Conservation (phyloP, 2,329 filamentous ascomycete genomes). For the Onygena corvina region DNA sequence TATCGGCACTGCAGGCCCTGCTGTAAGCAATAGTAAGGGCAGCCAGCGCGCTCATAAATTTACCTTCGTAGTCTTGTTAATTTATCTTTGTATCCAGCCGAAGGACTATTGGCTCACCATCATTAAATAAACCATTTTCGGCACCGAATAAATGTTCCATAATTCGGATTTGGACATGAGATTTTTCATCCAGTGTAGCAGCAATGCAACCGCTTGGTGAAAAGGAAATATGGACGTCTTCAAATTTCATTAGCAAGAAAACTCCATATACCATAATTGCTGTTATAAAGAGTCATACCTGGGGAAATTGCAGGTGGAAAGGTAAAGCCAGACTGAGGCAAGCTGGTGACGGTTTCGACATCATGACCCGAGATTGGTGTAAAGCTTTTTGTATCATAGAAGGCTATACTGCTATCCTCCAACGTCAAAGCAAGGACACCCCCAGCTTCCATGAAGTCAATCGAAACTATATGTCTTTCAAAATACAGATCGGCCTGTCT, state of each 20-base stretch:
- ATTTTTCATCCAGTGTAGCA: constrained; percentile 29
- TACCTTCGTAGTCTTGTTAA: constrained; percentile 20
- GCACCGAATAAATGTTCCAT: constrained; percentile 33
- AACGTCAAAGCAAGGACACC: constrained; percentile 61
- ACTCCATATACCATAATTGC: neutral
- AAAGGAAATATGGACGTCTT: constrained; percentile 30
- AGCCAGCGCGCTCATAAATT: constrained; percentile 45
- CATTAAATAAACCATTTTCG: constrained; percentile 26
- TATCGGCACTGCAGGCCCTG: constrained; percentile 36
- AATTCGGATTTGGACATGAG: constrained; percentile 28
- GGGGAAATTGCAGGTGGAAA: constrained; percentile 51
- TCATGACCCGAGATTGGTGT: constrained; percentile 54
- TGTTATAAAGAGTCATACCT: constrained; percentile 33
- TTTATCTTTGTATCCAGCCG: neutral
- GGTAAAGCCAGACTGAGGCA: constrained; percentile 66
- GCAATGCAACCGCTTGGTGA: constrained; percentile 36
- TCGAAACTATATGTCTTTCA: constrained; percentile 57
- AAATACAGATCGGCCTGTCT: constrained; percentile 56
- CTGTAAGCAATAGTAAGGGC: constrained; percentile 46
- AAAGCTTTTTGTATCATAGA: constrained; percentile 65
- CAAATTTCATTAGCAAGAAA: neutral
- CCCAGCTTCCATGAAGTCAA: constrained; percentile 58
- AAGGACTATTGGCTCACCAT: constrained; percentile 23
- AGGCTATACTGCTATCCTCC: constrained; percentile 69
- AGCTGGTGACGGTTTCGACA: constrained; percentile 52